Percentiles rank a stretch among this genome's conserved stretches.
phyloP scores from a whole-genome alignment of 2,329 filamentous ascomycete species.

The Elsinoe arachidis region DNA sequence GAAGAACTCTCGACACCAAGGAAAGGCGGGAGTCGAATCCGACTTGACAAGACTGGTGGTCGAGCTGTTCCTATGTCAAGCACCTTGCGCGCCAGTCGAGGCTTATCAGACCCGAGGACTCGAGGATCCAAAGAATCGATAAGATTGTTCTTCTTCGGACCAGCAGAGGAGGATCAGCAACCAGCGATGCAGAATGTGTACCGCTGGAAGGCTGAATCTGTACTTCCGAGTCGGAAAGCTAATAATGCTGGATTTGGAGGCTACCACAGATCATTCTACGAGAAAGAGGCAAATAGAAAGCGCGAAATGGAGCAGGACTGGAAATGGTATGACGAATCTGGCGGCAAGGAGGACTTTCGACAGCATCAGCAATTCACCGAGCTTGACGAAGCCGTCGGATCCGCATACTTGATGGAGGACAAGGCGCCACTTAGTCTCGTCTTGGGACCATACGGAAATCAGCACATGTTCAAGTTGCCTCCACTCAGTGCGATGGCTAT shows the following conservation, averaged over 20 bases:
- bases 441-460: constrained; percentile 41
- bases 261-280: constrained; percentile 37
- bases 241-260: constrained; percentile 27
- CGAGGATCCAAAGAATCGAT: constrained; percentile 34
- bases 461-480: constrained; percentile 35
- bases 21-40: background rate
- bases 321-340: constrained; percentile 45
- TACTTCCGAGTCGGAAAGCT: constrained; percentile 41
- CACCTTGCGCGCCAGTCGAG: constrained; percentile 18
- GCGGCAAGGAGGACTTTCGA: constrained; percentile 34
- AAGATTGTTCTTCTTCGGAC: constrained; percentile 44
- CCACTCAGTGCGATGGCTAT: constrained; percentile 38
- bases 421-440: constrained; percentile 35
- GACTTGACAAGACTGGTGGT: background rate
- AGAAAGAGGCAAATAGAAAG: constrained; percentile 32
- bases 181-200: constrained; percentile 41
- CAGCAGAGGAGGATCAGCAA: constrained; percentile 40
- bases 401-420: constrained; percentile 35
- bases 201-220: constrained; percentile 44
- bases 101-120: constrained; percentile 21
- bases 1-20: constrained; percentile 6
- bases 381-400: constrained; percentile 31
- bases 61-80: background rate
- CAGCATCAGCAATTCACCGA: constrained; percentile 32
- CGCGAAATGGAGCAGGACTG: constrained; percentile 40